Evolutionary conservation across 148 eudicot genomes (phyloP).

Genomic region (Persicaria tinctoria): DNA sequence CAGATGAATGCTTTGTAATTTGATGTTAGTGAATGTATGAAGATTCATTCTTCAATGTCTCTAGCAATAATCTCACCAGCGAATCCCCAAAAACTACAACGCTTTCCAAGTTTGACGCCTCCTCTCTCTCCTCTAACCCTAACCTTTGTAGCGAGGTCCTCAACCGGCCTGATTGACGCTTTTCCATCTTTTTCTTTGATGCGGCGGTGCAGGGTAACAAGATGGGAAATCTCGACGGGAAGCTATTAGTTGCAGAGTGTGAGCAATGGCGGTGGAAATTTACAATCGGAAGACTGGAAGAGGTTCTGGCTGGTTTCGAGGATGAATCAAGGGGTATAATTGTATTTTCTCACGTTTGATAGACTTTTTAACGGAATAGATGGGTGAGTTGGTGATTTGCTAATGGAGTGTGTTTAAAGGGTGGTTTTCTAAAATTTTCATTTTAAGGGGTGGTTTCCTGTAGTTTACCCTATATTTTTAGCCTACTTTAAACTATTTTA

Average conservation of each 20-base stretch:
- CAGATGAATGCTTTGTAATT: no score
- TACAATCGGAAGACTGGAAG: neutral
- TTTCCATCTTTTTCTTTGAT: constrained; percentile 33
- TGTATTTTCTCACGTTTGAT: no score
- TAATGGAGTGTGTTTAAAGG: no score
- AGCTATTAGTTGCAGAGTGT: neutral
- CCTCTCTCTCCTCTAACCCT: constrained; percentile 44
- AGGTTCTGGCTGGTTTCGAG: constrained; percentile 10
- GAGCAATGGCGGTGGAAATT: constrained; percentile 7
- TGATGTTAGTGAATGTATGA: no score
- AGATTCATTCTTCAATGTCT: neutral
- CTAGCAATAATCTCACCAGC: constrained; percentile 57
- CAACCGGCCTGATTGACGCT: constrained; percentile 17
- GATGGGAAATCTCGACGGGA: constrained; percentile 2
- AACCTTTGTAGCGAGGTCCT: constrained; percentile 55
- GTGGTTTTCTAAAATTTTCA: no score
- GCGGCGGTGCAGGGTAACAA: constrained; percentile 21
- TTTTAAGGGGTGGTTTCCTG: no score
- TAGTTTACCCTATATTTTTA: no score
- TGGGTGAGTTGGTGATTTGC: no score
- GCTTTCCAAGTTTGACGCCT: constrained; percentile 26
- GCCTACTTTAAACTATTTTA: no score
- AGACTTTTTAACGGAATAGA: no score
- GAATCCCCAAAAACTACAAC: constrained; percentile 43
- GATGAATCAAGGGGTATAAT: neutral